Percentiles rank a stretch among this genome's conserved stretches.
These are phyloP conservation scores for Camelina laxa DNA, from an alignment of 345 rosid genomes.

Conservation along the genomic window DNA sequence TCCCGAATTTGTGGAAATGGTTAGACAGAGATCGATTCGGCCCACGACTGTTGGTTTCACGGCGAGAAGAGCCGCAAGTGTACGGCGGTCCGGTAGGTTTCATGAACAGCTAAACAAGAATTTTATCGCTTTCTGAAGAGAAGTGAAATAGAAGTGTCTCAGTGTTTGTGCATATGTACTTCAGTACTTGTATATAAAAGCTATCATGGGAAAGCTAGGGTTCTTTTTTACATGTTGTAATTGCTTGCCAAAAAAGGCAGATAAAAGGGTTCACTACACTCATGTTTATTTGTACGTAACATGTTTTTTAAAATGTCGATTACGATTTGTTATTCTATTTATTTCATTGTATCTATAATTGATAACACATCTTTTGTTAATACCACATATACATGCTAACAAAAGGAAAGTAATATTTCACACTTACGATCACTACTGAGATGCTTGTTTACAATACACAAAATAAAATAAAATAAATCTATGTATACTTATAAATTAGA, in stretches of 20 bases:
- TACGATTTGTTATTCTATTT: background rate
- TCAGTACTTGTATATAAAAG: slow-evolving; percentile 7
- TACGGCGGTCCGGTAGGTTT: slow-evolving; percentile 45
- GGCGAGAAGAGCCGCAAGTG: slow-evolving; percentile 56
- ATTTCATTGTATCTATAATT: background rate
- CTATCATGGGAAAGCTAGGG: slow-evolving; percentile 9
- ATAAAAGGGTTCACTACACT: background rate
- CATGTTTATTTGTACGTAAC: background rate
- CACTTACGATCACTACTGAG: too few relatives aligned
- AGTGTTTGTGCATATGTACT: slow-evolving; percentile 26
- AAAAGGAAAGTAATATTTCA: too few relatives aligned
- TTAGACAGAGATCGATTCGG: slow-evolving; percentile 78
- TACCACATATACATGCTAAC: too few relatives aligned
- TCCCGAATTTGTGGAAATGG: slow-evolving; percentile 79
- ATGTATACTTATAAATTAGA: too few relatives aligned
- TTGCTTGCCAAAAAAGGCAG: slow-evolving; percentile 15
- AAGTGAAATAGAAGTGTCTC: background rate
- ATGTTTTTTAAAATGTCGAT: background rate
- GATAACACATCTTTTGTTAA: background rate
- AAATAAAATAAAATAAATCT: too few relatives aligned
- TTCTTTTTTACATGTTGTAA: background rate
- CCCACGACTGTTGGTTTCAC: slow-evolving; percentile 83
- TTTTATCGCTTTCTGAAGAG: slow-evolving; percentile 35
- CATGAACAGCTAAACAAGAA: slow-evolving; percentile 44
- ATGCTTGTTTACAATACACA: too few relatives aligned